A percentile compares a stretch with the other conserved stretches of the same genome.
These are phyloP conservation scores for Nothophytophthora sp. DNA, from an alignment of 352 stramenopile species.

Conservation along the genomic window DNA sequence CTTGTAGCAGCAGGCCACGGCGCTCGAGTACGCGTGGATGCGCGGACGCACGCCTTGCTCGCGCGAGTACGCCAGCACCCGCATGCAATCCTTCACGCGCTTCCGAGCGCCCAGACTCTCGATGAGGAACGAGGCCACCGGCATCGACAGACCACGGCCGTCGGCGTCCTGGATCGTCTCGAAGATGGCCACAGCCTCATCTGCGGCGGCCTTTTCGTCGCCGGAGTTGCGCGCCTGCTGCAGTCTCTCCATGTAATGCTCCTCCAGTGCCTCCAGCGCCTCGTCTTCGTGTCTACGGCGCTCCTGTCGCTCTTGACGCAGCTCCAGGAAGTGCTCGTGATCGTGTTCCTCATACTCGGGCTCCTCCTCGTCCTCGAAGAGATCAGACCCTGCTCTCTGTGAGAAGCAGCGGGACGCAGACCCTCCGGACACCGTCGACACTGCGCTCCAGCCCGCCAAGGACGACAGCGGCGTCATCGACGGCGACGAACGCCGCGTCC, in stretches of 20 bases:
- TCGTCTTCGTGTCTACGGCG: slow-evolving; percentile 14
- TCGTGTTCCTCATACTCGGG: background rate
- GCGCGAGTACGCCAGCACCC: slow-evolving; percentile 64
- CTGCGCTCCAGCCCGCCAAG: background rate
- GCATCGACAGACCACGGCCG: slow-evolving; percentile 37
- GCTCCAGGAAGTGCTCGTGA: slow-evolving; percentile 17
- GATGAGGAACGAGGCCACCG: slow-evolving; percentile 65
- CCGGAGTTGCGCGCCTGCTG: slow-evolving; percentile 29
- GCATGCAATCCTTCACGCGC: slow-evolving; percentile 55
- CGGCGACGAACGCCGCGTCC: too few species aligned
- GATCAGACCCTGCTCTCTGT: slow-evolving; percentile 18
- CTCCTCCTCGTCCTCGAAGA: slow-evolving; percentile 6
- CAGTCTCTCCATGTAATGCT: slow-evolving; percentile 26
- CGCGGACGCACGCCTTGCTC: slow-evolving; percentile 70
- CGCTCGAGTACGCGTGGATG: slow-evolving; percentile 82
- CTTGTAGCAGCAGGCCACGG: slow-evolving; percentile 82
- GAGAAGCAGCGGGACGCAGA: slow-evolving; percentile 22
- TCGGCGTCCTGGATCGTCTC: slow-evolving; percentile 36
- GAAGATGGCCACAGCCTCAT: slow-evolving; percentile 53
- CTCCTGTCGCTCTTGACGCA: background rate
- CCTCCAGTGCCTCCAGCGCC: slow-evolving; percentile 20
- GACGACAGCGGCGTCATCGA: background rate
- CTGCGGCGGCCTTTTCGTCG: slow-evolving; percentile 37
- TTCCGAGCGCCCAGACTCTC: slow-evolving; percentile 52
- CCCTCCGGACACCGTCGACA: background rate